phyloP scores from a whole-genome alignment of 345 rosid genomes.

The Eutrema yunnanense region DNA sequence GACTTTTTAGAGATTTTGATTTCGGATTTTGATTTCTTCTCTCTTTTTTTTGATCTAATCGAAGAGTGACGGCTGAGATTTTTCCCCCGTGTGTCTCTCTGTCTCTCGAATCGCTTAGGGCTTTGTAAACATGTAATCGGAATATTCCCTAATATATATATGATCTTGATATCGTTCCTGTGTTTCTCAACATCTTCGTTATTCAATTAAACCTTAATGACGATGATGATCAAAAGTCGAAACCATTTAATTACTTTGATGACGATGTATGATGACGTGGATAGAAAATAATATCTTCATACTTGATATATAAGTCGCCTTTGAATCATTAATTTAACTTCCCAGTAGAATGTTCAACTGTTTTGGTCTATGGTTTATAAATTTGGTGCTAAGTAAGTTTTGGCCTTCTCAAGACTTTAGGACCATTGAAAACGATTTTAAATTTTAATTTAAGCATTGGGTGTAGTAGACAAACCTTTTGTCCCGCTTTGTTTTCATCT shows the following conservation, averaged over 20 bases:
- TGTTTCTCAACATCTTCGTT: too few species aligned
- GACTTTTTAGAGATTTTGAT: neutral
- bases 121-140: conserved; percentile 6
- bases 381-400: neutral
- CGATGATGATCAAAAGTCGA: neutral
- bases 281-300: neutral
- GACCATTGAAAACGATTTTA: neutral
- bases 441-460: neutral
- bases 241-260: neutral
- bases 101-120: neutral
- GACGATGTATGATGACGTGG: neutral
- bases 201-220: neutral
- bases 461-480: neutral
- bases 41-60: neutral
- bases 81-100: neutral
- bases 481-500: neutral
- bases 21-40: neutral
- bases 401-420: neutral
- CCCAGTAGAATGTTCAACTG: neutral
- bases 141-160: neutral
- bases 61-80: conserved; percentile 10
- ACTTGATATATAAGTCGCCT: neutral
- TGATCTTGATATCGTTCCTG: neutral
- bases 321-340: neutral
- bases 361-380: neutral